phyloP scores from a whole-genome alignment of 768 basidiomycete species.

The Macrocybe gigantea region DNA sequence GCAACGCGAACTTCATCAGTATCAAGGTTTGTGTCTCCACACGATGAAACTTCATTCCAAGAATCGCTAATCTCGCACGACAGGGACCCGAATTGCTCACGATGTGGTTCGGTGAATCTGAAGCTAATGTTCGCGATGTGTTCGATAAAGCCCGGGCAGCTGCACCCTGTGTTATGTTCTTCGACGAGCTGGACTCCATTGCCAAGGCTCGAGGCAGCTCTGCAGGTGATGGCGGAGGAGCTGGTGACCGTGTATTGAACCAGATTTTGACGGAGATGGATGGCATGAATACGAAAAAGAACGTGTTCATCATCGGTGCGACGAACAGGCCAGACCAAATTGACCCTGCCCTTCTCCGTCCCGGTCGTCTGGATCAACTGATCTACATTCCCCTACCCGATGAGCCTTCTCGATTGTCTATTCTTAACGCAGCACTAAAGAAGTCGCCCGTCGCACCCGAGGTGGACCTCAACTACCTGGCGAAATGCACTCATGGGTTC shows the following conservation, averaged over 20 bases:
- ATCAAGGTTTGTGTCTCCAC: conserved; percentile 65
- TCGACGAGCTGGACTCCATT: conserved; percentile 98
- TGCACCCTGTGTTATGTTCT: conserved; percentile 99
- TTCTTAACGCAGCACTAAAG: conserved; percentile 87
- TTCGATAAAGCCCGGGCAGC: conserved; percentile 99
- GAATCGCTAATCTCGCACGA: conserved; percentile 10
- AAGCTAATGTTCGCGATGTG: conserved; percentile 98
- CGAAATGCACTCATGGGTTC: conserved; percentile 94
- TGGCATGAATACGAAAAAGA: conserved; percentile 98
- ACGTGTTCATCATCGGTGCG: conserved; percentile 97
- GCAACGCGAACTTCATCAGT: conserved; percentile 98
- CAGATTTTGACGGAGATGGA: conserved; percentile 98
- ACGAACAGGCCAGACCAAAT: conserved; percentile 97
- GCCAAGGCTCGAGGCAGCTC: conserved; percentile 91
- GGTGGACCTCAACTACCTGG: conserved; percentile 82
- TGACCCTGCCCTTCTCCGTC: conserved; percentile 87
- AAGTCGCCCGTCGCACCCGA: conserved; percentile 82
- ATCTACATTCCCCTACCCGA: conserved; percentile 99
- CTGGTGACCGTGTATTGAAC: conserved; percentile 96
- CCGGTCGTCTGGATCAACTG: conserved; percentile 97
- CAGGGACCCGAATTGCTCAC: conserved; percentile 95
- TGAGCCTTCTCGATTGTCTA: conserved; percentile 84
- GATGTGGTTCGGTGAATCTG: conserved; percentile 99
- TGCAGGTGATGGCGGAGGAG: conserved; percentile 89
- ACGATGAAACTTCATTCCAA: too few species aligned